Base-by-base conservation (phyloP, 2,329 filamentous ascomycete species). In the Fusarium circinatum region DNA sequence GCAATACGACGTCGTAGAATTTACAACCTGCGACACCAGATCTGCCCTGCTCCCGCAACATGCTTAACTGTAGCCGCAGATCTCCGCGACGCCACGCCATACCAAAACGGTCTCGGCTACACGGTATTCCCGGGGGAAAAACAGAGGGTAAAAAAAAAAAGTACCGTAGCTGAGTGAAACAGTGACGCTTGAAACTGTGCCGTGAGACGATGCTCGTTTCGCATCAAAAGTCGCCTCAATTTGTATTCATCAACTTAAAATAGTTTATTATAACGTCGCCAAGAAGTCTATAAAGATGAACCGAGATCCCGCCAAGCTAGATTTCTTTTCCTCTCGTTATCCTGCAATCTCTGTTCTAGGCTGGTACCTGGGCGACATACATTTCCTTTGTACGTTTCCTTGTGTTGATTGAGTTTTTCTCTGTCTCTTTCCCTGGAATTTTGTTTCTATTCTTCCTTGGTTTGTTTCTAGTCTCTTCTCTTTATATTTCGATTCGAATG, bases 231-330 rank as follows among this genome's bases (percentile, higher is more conserved):
- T 34, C 34, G 60, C 51, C 51, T 70, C 61, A 52, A 55, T 30
- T 51, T 6, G 28, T 48, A 48, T 48, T 17, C 11, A 30, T 8
- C 51, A 45, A 65, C 67, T 70, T 59, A 70, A 52, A 70, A 70
- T 70, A 70, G 59, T 70, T 57, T 70, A 65, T 54, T 70, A 70
- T 70, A 70, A 69, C 66, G n/a, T 39, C 30, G 39, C 59, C 65
- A 62, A 55, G 38, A 38, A 39, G 6, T 5, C 7, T 48, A 49
- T 49, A 42, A 62, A 61, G 26, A 36, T 28, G 24, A 30, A 26
- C 9, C 17, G 9, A 17, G 51, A 39, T 28, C 34, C 34, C 28
- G 60, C 51, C 47, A 65, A 65, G 60, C 28, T n/a, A 28, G 9
- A 14, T 48, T 48, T 20, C 22, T 14, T 49, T 22, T 18, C 48